Percentiles rank a stretch among this genome's conserved stretches.
phyloP scores from a whole-genome alignment of 2,329 filamentous ascomycete species.

The Rugonectria rugulosa region DNA sequence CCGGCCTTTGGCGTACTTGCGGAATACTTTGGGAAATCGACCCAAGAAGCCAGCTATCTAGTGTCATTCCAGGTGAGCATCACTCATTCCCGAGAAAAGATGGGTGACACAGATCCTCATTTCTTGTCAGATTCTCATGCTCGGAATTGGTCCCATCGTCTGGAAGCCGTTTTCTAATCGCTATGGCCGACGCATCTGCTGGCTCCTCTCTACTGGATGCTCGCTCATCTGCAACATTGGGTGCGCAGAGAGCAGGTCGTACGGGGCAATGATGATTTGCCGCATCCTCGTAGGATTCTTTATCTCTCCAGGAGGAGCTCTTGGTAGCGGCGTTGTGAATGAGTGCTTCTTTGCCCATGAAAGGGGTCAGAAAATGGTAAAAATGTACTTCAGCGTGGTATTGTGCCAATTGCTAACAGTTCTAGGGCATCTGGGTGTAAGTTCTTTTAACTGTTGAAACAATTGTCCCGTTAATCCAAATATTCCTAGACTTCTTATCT shows the following conservation, averaged over 20 bases:
- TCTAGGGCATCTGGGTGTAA: constrained; percentile 1
- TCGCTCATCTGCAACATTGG: not conserved
- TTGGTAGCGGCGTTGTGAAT: not conserved
- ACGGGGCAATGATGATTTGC: not conserved
- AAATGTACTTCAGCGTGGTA: not conserved
- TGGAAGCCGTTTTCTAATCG: not conserved
- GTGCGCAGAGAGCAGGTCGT: not conserved
- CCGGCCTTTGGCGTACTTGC: not conserved
- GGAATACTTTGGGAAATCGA: not conserved
- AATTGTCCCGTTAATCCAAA: not conserved
- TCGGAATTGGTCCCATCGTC: not conserved
- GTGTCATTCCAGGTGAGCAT: not conserved
- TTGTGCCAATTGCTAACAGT: not conserved
- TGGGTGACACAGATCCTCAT: not conserved
- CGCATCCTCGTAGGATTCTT: not conserved
- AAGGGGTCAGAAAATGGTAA: not conserved
- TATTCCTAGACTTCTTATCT: not conserved
- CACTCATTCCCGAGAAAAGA: not conserved
- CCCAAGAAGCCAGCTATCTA: not conserved
- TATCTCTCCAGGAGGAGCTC: not conserved
- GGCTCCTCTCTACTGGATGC: not conserved
- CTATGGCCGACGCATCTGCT: not conserved
- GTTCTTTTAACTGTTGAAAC: not conserved
- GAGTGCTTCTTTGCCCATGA: not conserved
- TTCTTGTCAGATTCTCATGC: not conserved